These are phyloP conservation scores for Begonia loranthoides DNA, from an alignment of 306 rosid species.

Conservation along the genomic window DNA sequence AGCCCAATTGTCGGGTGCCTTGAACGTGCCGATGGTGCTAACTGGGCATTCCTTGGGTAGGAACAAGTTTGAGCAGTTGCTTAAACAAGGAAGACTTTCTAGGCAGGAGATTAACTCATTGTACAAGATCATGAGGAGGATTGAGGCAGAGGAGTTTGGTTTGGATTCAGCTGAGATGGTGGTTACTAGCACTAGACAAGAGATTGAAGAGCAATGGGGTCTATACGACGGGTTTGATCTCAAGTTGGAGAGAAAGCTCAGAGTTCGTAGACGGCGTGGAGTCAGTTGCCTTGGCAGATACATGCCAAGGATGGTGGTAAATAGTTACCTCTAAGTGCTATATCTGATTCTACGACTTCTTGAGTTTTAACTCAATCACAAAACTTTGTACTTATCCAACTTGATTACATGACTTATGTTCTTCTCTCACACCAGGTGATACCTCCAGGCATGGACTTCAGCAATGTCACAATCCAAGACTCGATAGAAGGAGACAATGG, in stretches of 20 bases:
- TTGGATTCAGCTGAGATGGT: constrained; percentile 78
- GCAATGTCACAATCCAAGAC: constrained; percentile 46
- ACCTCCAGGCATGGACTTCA: constrained; percentile 89
- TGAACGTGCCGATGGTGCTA: constrained; percentile 73
- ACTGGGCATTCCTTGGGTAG: constrained; percentile 74
- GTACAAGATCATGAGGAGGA: constrained; percentile 60
- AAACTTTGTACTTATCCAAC: too few species aligned
- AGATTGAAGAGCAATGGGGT: constrained; percentile 88
- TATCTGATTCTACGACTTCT: too few species aligned
- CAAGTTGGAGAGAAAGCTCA: constrained; percentile 64
- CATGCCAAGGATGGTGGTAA: constrained; percentile 79
- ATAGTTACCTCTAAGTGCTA: neutral
- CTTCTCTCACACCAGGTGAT: constrained; percentile 24
- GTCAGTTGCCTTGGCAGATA: constrained; percentile 66
- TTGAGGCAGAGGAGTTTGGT: constrained; percentile 62
- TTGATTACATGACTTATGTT: too few species aligned
- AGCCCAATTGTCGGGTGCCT: constrained; percentile 49
- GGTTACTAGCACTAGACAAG: constrained; percentile 80
- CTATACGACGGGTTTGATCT: constrained; percentile 65
- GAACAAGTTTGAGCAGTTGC: constrained; percentile 68
- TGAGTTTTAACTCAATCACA: too few species aligned
- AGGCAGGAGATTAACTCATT: constrained; percentile 54
- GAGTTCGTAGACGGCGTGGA: constrained; percentile 55
- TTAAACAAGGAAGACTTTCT: constrained; percentile 59
- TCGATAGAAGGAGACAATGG: constrained; percentile 42